Evolutionary conservation across 495 filamentous ascomycete species (phyloP), one percentile per base, ranked within the genome.

Genomic region (Penicillium roqueforti): DNA sequence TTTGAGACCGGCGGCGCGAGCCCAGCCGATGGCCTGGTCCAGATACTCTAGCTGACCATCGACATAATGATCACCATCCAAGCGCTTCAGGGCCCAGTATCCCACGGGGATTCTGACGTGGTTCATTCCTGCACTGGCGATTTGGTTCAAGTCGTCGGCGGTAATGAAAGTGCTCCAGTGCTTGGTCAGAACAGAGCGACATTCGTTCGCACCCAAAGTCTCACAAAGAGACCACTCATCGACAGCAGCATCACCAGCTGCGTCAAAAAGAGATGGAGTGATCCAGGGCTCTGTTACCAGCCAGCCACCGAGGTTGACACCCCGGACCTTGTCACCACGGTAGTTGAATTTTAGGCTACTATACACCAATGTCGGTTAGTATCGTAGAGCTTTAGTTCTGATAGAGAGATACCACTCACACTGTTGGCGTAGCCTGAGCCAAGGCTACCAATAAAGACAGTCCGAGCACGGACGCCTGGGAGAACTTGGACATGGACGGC

Each of bases 91-190:
- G 31, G 85, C 84, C 88, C 88, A 92, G 65, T 91, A 91, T 14
- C 88, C 88, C 49, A 92, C 78, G 3, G 88, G 88, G 48, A 92
- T 91, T 48, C 88, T 77, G 34, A 91, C 86, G 50, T 88, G 84
- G 66, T 89, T 91, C 56, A 91, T 63, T 13, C 88, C 88, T 3
- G 78, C 72, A 5, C 66, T 63, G 13, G 80, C 80, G 45, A 92
- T 91, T 45, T 84, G 73, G 6, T 74, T 66, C 59, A 92, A 87
- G 66, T 92, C 88, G 36, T 68, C 76, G 56, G 82, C 68, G 6
- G 82, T 86, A 61, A 91, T 83, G 73, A 80, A 91, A 47, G 71
- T 73, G 44, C 68, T 66, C 85, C 85, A 88, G 59, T 88, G 85
- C 26, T 72, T 42, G 1, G 66, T 63, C 40, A 88, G 67, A 25